These are phyloP conservation scores for Leccinum ochraceum DNA, from an alignment of 768 basidiomycete species.

Conservation along the genomic window DNA sequence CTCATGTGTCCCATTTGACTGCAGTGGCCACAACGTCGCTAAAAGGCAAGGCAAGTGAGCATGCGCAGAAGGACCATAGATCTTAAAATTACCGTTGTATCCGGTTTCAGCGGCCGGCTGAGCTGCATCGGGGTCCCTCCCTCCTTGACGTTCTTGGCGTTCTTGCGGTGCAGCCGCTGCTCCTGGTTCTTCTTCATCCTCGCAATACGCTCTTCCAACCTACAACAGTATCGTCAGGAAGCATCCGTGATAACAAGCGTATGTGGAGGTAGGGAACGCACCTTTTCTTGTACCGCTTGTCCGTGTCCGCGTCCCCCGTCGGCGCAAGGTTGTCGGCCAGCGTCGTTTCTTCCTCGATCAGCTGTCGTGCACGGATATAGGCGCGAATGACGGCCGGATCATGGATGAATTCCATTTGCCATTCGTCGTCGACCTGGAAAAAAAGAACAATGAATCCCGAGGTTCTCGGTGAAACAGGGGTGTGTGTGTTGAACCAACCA, in stretches of 20 bases:
- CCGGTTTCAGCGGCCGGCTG: conserved; percentile 83
- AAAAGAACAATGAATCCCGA: conserved; percentile 2
- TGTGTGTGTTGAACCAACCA: conserved; percentile 46
- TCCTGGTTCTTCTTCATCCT: conserved; percentile 98
- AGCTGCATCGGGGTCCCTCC: conserved; percentile 84
- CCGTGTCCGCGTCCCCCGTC: conserved; percentile 91
- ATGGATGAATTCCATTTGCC: conserved; percentile 88
- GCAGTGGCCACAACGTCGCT: conserved; percentile 94
- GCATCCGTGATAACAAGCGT: neutral
- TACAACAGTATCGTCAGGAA: conserved; percentile 33
- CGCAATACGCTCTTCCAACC: conserved; percentile 90
- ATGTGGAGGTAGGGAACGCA: conserved; percentile 36
- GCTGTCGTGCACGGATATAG: conserved; percentile 79
- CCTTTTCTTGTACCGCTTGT: conserved; percentile 89
- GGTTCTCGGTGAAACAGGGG: neutral
- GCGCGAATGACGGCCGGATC: conserved; percentile 91
- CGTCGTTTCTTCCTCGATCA: conserved; percentile 85
- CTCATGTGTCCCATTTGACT: conserved; percentile 99
- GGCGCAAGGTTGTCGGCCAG: conserved; percentile 85
- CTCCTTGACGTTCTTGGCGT: conserved; percentile 90
- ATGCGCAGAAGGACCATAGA: neutral
- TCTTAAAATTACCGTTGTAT: conserved; percentile 67
- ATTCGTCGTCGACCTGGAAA: conserved; percentile 73
- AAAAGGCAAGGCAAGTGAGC: conserved; percentile 19
- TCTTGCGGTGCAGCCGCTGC: conserved; percentile 90